Evolutionary conservation across 768 basidiomycete genomes (phyloP).

Genomic region (Plicaturopsis crispa): DNA sequence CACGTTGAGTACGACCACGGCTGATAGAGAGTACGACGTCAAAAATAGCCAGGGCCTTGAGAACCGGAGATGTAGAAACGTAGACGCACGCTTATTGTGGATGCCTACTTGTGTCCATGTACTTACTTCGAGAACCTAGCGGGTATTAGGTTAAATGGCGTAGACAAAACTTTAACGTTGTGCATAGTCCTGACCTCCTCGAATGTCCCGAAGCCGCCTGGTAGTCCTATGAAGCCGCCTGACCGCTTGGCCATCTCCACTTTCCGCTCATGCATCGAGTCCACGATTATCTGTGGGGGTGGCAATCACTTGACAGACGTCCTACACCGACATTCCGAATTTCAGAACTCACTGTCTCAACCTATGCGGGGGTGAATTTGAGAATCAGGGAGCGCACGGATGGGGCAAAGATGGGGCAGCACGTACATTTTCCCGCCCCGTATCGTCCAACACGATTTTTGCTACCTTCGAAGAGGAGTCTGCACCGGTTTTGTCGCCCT

Average conservation of each 20-base stretch:
- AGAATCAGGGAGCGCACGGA: no score
- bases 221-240: constrained; percentile 79
- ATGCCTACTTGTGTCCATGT: constrained; percentile 94
- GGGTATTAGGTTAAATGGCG: not conserved
- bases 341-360: no score
- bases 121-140: constrained; percentile 78
- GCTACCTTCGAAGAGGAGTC: constrained; percentile 12
- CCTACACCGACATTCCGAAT: no score
- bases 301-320: not conserved
- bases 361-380: no score
- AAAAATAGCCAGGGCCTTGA: not conserved
- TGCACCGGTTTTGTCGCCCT: constrained; percentile 38
- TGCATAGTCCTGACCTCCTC: constrained; percentile 70
- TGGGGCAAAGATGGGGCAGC: not conserved
- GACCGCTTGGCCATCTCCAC: constrained; percentile 81
- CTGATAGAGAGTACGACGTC: constrained; percentile 26
- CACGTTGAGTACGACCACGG: constrained; percentile 85
- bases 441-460: constrained; percentile 19
- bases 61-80: not conserved
- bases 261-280: constrained; percentile 87
- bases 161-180: constrained; percentile 4
- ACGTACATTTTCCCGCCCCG: constrained; percentile 27
- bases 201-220: constrained; percentile 92
- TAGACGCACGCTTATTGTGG: constrained; percentile 66
- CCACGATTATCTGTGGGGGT: constrained; percentile 64